phyloP scores from a whole-genome alignment of 164 flowering plant species.

The Tinospora cordifolia region DNA sequence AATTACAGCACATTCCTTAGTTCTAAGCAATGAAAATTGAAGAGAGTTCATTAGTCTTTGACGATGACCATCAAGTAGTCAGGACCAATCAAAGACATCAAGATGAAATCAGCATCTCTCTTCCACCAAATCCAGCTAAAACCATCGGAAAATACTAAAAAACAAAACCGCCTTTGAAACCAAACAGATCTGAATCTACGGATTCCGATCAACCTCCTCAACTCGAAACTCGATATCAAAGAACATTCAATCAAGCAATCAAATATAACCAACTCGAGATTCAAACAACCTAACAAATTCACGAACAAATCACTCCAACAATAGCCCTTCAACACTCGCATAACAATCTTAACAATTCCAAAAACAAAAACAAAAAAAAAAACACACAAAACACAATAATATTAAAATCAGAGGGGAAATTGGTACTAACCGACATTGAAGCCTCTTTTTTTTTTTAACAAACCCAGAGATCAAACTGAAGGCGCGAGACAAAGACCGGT shows the following conservation, averaged over 20 bases:
- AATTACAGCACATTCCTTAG: neutral
- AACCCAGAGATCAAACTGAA: neutral
- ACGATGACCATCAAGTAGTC: neutral
- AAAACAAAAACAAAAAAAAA: neutral
- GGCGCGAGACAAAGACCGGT: neutral
- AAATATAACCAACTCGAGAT: neutral
- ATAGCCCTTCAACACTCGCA: neutral
- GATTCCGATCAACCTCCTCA: neutral
- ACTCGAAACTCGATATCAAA: neutral
- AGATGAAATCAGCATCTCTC: neutral
- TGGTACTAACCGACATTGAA: conserved; percentile 18
- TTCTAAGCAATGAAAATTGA: neutral
- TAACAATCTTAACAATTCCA: neutral
- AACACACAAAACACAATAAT: too few relatives aligned
- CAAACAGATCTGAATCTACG: conserved; percentile 13
- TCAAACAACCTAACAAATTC: neutral
- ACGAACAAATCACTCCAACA: neutral
- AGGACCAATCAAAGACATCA: neutral
- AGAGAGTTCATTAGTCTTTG: neutral
- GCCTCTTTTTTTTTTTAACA: neutral
- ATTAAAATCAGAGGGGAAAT: neutral
- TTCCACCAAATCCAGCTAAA: neutral
- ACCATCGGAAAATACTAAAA: neutral
- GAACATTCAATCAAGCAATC: neutral
- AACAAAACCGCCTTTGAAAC: neutral